These are phyloP conservation scores for Pholiota molesta DNA, from an alignment of 768 basidiomycete species.

Conservation along the genomic window DNA sequence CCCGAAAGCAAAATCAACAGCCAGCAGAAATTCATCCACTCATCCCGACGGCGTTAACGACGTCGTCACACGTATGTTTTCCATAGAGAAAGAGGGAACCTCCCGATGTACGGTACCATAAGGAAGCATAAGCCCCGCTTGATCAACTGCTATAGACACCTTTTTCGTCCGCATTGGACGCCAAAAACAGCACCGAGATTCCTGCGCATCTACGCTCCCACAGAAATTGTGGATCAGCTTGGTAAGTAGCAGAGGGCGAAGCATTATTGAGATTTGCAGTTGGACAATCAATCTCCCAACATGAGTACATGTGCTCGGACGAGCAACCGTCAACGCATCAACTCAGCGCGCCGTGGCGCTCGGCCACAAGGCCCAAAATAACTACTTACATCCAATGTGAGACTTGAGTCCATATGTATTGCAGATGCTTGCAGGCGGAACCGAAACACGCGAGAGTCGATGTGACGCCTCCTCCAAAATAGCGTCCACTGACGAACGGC, in stretches of 20 bases:
- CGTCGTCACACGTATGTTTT: background rate
- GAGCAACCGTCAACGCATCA: conserved; percentile 17
- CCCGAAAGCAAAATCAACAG: background rate
- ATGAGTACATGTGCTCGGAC: background rate
- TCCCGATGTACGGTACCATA: background rate
- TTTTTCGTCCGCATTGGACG: background rate
- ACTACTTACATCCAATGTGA: background rate
- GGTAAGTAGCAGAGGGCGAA: background rate
- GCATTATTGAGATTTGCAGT: background rate
- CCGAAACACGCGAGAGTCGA: conserved; percentile 11
- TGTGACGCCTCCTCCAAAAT: background rate
- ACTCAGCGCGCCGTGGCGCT: conserved; percentile 16
- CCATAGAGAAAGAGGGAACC: background rate
- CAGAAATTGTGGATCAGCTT: background rate
- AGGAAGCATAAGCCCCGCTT: background rate
- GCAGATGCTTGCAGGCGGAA: background rate
- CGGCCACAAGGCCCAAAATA: conserved; percentile 17
- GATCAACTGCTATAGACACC: background rate
- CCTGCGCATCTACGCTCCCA: conserved; percentile 13
- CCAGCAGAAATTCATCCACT: background rate
- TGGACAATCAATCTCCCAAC: background rate
- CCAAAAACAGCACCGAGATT: conserved; percentile 18
- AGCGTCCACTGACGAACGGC: background rate
- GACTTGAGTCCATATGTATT: background rate
- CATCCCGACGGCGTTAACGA: background rate